A percentile compares a stretch with the other conserved stretches of the same genome.
Evolutionary conservation across 257 asterid species (phyloP).

Genomic region (Thymus mandschuricus): DNA sequence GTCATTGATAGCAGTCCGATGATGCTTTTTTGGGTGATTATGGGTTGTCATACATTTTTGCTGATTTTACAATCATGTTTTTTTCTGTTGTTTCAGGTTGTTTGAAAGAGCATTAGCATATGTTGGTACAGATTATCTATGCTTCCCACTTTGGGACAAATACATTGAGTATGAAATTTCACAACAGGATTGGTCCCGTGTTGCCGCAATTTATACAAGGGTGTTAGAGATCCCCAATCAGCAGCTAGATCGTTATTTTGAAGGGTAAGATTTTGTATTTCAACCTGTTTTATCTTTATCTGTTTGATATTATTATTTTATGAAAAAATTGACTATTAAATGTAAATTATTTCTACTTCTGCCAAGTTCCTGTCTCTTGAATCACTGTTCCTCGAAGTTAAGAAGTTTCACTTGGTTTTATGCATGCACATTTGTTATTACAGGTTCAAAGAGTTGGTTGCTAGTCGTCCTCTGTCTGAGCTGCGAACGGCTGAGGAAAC

Average conservation of each 20-base stretch:
- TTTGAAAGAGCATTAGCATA: slow-evolving; percentile 94
- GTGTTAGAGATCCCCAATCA: slow-evolving; percentile 87
- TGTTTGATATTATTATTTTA: not conserved
- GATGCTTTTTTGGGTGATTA: slow-evolving; percentile 40
- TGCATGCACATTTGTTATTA: slow-evolving; percentile 17
- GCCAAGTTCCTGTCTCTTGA: not conserved
- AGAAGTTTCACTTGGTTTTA: not conserved
- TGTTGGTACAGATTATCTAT: slow-evolving; percentile 91
- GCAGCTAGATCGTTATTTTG: slow-evolving; percentile 96
- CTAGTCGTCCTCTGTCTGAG: slow-evolving; percentile 85
- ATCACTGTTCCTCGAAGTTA: slow-evolving; percentile 9
- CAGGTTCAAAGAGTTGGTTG: slow-evolving; percentile 97
- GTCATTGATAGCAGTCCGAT: slow-evolving; percentile 39
- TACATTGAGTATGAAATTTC: slow-evolving; percentile 88
- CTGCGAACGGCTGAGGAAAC: slow-evolving; percentile 82
- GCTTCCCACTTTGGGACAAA: slow-evolving; percentile 98
- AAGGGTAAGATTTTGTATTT: slow-evolving; percentile 62
- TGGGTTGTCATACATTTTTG: slow-evolving; percentile 28
- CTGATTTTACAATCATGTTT: slow-evolving; percentile 34
- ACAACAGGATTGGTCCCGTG: slow-evolving; percentile 84
- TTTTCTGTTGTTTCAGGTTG: slow-evolving; percentile 63
- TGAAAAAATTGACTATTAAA: not conserved
- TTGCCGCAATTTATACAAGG: slow-evolving; percentile 82
- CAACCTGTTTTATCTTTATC: not conserved
- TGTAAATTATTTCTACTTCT: not conserved